Evolutionary conservation across 441 rosid genomes (phyloP), one percentile per base, ranked within the genome.

Genomic region (Populus tomentosa): DNA sequence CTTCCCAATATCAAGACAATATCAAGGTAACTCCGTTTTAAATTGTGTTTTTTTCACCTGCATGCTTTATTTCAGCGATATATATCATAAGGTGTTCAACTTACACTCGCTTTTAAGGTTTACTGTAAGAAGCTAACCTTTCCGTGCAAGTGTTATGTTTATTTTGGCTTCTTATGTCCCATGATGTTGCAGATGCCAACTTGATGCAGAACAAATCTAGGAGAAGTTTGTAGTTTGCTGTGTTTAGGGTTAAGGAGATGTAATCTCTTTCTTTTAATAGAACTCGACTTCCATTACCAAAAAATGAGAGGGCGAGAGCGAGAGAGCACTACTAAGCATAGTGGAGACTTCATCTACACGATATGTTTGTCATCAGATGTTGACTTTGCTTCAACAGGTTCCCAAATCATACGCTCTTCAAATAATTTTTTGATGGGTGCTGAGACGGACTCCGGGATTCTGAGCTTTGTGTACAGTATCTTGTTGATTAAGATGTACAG

Each of bases 1-100:
- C 99, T 75, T 82, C 82, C 4, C 93, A 90, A 24, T 91, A 35
- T 81, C 92, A 88, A 72, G 97, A 92, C 1, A 83, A 80, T 81
- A 89, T 93, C 85, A 85, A 81, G 97, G 99, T 93, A 88, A 76
- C 1, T 10, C 78, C 56, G 16, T 26, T 32, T 63, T 35, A 16
- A 14, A 7, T 1, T 62, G 3, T 56, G 6, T 8, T 21, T 6
- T 30, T 35, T 18, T 61, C 59, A 50, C 59, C n/a, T 5, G 7
- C n/a, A 5, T 50, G 59, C 13, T 61, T 18, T 59, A 20, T 11
- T 35, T 33, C 61, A 20, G 65, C 8, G 0, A 28, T 33, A 18
- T 67, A 67, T 3, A 28, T 67, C 35, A 20, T 7, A n/a, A 16
- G 38, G 20, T 10, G 30, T 30, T 21, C 10, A 13, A 8, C 42